Percentiles rank a stretch among this genome's conserved stretches.
Evolutionary conservation across 805 yeast species (phyloP).

Genomic region (Kregervanrija delftensis): DNA sequence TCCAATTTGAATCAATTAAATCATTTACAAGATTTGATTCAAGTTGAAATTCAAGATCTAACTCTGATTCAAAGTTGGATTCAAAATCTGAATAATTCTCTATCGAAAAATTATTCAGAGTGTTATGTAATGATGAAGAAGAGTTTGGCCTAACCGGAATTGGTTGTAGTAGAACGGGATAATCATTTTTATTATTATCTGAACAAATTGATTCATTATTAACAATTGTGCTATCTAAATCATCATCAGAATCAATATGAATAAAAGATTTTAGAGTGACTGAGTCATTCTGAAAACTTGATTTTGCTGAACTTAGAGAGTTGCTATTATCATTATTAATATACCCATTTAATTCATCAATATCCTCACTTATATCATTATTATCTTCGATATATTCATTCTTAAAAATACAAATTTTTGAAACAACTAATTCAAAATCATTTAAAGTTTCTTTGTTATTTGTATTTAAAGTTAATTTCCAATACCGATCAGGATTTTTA

Average conservation of each 20-base stretch:
- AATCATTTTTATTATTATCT: neutral
- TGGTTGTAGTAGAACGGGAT: slow-evolving; percentile 5
- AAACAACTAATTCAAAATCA: slow-evolving; percentile 22
- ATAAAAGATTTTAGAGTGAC: slow-evolving; percentile 3
- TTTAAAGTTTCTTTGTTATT: slow-evolving; percentile 23
- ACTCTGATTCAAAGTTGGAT: slow-evolving; percentile 1
- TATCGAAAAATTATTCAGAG: neutral
- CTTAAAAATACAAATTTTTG: slow-evolving; percentile 14
- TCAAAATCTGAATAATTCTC: slow-evolving; percentile 1
- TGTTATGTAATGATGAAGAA: slow-evolving; percentile 2
- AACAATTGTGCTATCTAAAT: slow-evolving; percentile 1
- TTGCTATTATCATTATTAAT: too few relatives aligned
- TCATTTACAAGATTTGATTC: slow-evolving; percentile 5
- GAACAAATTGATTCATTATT: neutral
- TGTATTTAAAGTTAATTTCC: slow-evolving; percentile 45
- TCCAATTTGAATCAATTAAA: neutral
- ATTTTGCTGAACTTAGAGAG: too few relatives aligned
- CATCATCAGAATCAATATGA: slow-evolving; percentile 2
- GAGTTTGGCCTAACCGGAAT: slow-evolving; percentile 5
- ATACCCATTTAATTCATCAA: too few relatives aligned
- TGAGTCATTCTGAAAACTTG: slow-evolving; percentile 3
- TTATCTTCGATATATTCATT: neutral
- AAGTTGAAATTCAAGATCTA: slow-evolving; percentile 1
- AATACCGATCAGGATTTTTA: slow-evolving; percentile 69
- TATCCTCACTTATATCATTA: neutral